Evolutionary conservation across 768 basidiomycete species (phyloP), one percentile per base, ranked within the genome.

Genomic region (Lactarius indigo): DNA sequence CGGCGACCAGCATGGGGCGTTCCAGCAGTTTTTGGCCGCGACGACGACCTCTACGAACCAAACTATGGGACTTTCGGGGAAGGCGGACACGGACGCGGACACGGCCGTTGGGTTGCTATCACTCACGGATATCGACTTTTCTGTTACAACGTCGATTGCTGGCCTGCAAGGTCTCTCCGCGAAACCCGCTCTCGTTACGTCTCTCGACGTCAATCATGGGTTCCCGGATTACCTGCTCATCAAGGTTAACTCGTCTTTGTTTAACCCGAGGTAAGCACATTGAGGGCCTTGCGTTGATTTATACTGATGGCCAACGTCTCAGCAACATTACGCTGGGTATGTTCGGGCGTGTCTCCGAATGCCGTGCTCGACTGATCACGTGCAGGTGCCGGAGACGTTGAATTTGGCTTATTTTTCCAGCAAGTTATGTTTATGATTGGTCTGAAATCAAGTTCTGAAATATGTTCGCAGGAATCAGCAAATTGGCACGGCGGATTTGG

Each of bases 181-280:
- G 33, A 82, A 79, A 65, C 88, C 87, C 12, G 83, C 84, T 2
- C 79, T 79, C 3, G 82, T 91, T 17, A 78, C 78, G 47, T 78
- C 82, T 68, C 76, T 91, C 59, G 88, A 90, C 68, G 88, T 90
- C 33, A 84, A 82, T 47, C 87, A 85, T 61, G 89, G 89, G 8
- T 90, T 83, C 77, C 65, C 84, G 0, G 82, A 87, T 71, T 86
- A 81, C 73, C 78, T 91, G n/a, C 79, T 90, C 59, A 90, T 91
- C 76, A 88, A 81, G 71, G 84, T 85, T 15, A 77, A 83, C 52
- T 84, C 85, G 23, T 77, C 79, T 1, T 75, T 90, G 28, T 88
- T 83, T 73, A 90, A 90, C 65, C 89, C 89, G 15, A 88, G 84
- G 85, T 85, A 69, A 68, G 76, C 59, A 30, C 57, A 7, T 57